Percentiles rank a stretch among this genome's conserved stretches.
Evolutionary conservation across 2,329 filamentous ascomycete species (phyloP).

Genomic region (Colletotrichum spinosum): DNA sequence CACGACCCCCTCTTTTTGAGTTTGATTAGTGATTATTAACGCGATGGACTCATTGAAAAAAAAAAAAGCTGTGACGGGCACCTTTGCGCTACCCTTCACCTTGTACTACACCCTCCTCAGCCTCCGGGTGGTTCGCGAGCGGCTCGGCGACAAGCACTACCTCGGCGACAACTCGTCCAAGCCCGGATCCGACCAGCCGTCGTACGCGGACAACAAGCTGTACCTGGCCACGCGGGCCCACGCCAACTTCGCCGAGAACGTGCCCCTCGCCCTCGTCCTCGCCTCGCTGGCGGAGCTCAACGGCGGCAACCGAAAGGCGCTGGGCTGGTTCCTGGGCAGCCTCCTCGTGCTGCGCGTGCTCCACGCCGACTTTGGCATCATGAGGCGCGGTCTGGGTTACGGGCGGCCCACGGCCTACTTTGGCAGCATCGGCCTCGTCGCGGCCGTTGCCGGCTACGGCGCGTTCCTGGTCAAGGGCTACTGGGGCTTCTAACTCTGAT

Average conservation of each 20-base stretch:
- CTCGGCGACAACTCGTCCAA: slow-evolving; percentile 21
- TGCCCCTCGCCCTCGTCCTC: slow-evolving; percentile 15
- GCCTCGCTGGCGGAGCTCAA: slow-evolving; percentile 17
- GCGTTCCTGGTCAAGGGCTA: slow-evolving; percentile 27
- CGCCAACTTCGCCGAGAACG: slow-evolving; percentile 24
- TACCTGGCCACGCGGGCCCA: slow-evolving; percentile 21
- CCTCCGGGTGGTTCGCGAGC: slow-evolving; percentile 20
- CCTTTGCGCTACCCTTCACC: slow-evolving; percentile 28
- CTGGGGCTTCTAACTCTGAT: slow-evolving; percentile 12
- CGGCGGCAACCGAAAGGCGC: slow-evolving; percentile 14
- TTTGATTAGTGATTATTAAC: background rate
- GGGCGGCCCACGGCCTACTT: slow-evolving; percentile 17
- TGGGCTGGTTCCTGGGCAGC: slow-evolving; percentile 21
- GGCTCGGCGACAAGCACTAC: slow-evolving; percentile 18
- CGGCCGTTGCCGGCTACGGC: slow-evolving; percentile 11
- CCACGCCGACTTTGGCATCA: slow-evolving; percentile 24
- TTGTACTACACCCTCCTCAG: slow-evolving; percentile 29
- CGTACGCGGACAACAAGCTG: slow-evolving; percentile 8
- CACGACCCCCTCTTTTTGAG: background rate
- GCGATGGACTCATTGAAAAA: background rate
- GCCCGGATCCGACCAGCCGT: background rate
- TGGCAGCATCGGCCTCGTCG: slow-evolving; percentile 18
- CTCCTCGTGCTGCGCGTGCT: slow-evolving; percentile 18
- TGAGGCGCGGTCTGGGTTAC: slow-evolving; percentile 2
- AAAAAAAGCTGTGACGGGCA: slow-evolving; percentile 16